phyloP scores from a whole-genome alignment of 306 rosid species.

The Acmispon strigosus region DNA sequence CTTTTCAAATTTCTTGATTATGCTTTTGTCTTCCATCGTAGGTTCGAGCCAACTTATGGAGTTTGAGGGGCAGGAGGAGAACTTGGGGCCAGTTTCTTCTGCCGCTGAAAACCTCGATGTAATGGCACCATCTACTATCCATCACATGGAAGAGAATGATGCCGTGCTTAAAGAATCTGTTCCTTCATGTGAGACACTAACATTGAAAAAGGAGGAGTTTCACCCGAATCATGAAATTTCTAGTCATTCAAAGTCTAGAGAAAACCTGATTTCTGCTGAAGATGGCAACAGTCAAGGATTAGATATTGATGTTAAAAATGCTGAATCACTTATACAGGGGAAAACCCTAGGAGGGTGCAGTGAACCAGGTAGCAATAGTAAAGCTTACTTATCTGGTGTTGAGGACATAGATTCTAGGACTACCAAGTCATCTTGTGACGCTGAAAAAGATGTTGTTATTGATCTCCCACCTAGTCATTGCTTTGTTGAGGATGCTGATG shows the following conservation, averaged over 20 bases:
- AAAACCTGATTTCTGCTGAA: slow-evolving; percentile 24
- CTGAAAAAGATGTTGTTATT: slow-evolving; percentile 34
- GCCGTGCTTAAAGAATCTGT: slow-evolving; percentile 12
- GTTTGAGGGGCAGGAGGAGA: slow-evolving; percentile 30
- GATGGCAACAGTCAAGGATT: slow-evolving; percentile 29
- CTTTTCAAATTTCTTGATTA: slow-evolving; percentile 12
- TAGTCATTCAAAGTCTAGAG: slow-evolving; percentile 26
- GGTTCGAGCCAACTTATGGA: slow-evolving; percentile 43
- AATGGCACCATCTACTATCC: slow-evolving; percentile 7
- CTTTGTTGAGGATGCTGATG: slow-evolving; percentile 20
- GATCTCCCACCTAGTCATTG: slow-evolving; percentile 1
- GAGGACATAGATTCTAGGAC: slow-evolving; percentile 27
- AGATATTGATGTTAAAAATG: slow-evolving; percentile 26
- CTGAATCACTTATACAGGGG: slow-evolving; percentile 26
- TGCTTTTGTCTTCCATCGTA: slow-evolving; percentile 29
- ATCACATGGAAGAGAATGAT: slow-evolving; percentile 26
- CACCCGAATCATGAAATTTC: slow-evolving; percentile 17
- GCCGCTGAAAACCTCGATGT: slow-evolving; percentile 30
- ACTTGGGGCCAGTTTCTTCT: slow-evolving; percentile 30
- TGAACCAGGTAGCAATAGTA: slow-evolving; percentile 23
- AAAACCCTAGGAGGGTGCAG: slow-evolving; percentile 10
- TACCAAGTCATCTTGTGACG: slow-evolving; percentile 22
- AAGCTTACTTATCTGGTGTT: slow-evolving; percentile 24
- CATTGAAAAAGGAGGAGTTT: slow-evolving; percentile 27
- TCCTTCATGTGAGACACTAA: slow-evolving; percentile 21